These are phyloP conservation scores for Cicer arietinum DNA, from an alignment of 306 rosid genomes.

Conservation along the genomic window DNA sequence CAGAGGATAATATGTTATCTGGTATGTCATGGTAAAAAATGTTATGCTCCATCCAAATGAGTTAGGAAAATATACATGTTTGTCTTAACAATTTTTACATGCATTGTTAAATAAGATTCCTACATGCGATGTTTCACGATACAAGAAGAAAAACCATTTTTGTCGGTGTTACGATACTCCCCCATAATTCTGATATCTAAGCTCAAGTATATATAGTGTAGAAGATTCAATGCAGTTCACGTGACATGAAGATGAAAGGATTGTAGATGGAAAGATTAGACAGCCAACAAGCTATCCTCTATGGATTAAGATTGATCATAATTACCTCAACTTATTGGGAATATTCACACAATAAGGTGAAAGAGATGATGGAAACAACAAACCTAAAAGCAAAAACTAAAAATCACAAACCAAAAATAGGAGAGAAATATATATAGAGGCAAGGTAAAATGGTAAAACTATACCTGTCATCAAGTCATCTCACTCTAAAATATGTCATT, in stretches of 20 bases:
- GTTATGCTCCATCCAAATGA: no score
- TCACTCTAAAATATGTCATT: slow-evolving; percentile 29
- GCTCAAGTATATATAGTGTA: neutral
- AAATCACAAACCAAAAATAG: neutral
- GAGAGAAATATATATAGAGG: neutral
- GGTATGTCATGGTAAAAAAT: no score
- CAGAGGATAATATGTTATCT: no score
- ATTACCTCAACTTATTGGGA: neutral
- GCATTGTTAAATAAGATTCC: neutral
- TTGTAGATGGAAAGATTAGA: neutral
- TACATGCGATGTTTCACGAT: no score
- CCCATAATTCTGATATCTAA: neutral
- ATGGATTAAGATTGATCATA: neutral
- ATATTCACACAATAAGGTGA: neutral
- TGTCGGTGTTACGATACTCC: neutral
- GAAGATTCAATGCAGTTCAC: neutral
- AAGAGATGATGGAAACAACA: neutral
- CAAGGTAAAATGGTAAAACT: neutral
- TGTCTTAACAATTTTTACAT: neutral
- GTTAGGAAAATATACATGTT: no score
- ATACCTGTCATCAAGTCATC: slow-evolving; percentile 19
- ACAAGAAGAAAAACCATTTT: no score
- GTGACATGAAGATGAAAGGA: neutral
- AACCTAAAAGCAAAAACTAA: neutral
- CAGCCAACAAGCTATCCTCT: neutral